Conservation (phyloP, 768 basidiomycete species). For the Boletus edulis region DNA sequence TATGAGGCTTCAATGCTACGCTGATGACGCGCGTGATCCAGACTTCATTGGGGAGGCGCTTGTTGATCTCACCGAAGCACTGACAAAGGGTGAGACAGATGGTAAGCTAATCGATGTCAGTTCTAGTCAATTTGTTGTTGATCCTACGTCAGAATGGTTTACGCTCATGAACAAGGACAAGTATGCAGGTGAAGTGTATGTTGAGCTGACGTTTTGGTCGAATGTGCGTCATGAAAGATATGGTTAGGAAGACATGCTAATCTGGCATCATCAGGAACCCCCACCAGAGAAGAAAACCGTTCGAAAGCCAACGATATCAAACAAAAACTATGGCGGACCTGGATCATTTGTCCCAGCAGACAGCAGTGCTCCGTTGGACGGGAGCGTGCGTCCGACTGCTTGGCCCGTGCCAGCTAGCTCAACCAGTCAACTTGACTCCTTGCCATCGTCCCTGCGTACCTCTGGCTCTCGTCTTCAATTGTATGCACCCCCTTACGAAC, state of each 20-base stretch:
- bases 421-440: constrained; percentile 43
- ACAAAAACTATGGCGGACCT: constrained; percentile 73
- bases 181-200: constrained; percentile 92
- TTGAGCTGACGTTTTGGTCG: constrained; percentile 97
- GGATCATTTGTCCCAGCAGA: constrained; percentile 68
- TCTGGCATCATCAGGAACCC: constrained; percentile 53
- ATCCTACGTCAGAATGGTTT: constrained; percentile 78
- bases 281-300: constrained; percentile 68
- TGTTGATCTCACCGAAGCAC: constrained; percentile 84
- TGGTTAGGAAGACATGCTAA: constrained; percentile 3
- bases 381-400: constrained; percentile 11
- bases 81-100: constrained; percentile 96
- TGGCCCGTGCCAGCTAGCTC: constrained; percentile 23
- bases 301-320: constrained; percentile 47
- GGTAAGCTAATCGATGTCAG: constrained; percentile 50
- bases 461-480: constrained; percentile 67
- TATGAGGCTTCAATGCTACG: constrained; percentile 86
- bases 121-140: constrained; percentile 8
- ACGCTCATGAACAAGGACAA: constrained; percentile 86
- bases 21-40: constrained; percentile 93
- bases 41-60: constrained; percentile 91
- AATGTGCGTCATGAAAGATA: constrained; percentile 51
- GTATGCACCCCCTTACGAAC: constrained; percentile 75
- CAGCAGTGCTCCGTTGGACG: constrained; percentile 27
- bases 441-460: constrained; percentile 59